Percentiles rank a stretch among this genome's conserved stretches.
phyloP scores from a whole-genome alignment of 192 early-diverging fungal genomes.

The Spizellomyces punctatus region DNA sequence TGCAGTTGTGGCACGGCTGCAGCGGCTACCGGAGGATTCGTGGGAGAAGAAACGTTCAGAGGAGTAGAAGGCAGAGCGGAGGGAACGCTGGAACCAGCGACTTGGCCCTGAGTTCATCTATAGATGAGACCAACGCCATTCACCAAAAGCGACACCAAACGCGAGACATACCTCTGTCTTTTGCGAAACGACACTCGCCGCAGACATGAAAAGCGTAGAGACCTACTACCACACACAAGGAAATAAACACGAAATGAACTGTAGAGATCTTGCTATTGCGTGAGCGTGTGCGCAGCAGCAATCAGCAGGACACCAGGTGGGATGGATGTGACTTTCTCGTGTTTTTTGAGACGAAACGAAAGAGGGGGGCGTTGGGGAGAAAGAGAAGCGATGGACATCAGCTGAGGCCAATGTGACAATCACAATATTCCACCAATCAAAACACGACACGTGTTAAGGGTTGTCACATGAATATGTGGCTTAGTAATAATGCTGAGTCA shows the following conservation, averaged over 20 bases:
- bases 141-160: not conserved
- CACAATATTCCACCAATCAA: no score
- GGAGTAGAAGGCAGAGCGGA: not conserved
- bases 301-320: not conserved
- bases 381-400: no score
- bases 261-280: not conserved
- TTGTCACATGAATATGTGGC: no score
- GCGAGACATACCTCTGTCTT: not conserved
- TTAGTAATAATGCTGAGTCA: no score
- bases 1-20: not conserved
- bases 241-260: not conserved
- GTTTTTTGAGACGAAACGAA: no score
- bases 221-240: not conserved
- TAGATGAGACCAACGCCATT: not conserved
- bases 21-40: not conserved
- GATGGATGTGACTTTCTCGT: constrained; percentile 5
- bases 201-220: not conserved
- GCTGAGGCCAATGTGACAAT: no score
- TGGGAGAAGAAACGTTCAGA: not conserved
- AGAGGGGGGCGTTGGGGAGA: no score
- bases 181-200: not conserved
- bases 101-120: not conserved
- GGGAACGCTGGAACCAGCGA: not conserved
- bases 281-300: not conserved
- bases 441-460: no score